phyloP scores from a whole-genome alignment of 2,329 filamentous ascomycete genomes.

The Fusarium burgessii region DNA sequence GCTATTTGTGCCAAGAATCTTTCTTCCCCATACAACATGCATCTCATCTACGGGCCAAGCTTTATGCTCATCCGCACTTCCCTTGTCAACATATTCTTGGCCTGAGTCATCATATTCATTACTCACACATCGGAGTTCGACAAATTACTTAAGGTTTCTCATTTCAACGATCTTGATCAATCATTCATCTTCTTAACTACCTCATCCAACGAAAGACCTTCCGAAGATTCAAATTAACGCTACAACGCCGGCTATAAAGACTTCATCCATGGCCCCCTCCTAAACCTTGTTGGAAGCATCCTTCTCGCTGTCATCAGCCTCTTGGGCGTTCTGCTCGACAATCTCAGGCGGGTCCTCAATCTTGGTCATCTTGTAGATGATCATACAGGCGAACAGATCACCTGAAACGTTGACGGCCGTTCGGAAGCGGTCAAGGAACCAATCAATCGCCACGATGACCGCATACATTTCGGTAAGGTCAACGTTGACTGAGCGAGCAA shows the following conservation, averaged over 20 bases:
- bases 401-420: conserved; percentile 64
- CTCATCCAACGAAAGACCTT: neutral
- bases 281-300: conserved; percentile 41
- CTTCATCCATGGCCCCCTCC: neutral
- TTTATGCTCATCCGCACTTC: conserved; percentile 10
- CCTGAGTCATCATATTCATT: conserved; percentile 7
- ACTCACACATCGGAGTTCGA: neutral
- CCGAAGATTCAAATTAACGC: conserved; percentile 5
- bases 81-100: conserved; percentile 8
- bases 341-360: conserved; percentile 40
- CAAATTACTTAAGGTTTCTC: neutral
- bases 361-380: conserved; percentile 44
- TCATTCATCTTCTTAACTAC: conserved; percentile 3
- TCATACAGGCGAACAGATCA: conserved; percentile 56
- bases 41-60: conserved; percentile 17
- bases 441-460: conserved; percentile 66
- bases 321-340: conserved; percentile 32
- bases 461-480: conserved; percentile 63
- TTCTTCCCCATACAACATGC: neutral
- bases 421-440: conserved; percentile 68
- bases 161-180: neutral
- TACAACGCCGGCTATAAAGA: conserved; percentile 24
- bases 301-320: conserved; percentile 22
- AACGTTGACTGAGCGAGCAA: conserved; percentile 59
- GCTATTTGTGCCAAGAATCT: conserved; percentile 6